These are phyloP conservation scores for Ormosia emarginata DNA, from an alignment of 306 rosid genomes.

Conservation along the genomic window DNA sequence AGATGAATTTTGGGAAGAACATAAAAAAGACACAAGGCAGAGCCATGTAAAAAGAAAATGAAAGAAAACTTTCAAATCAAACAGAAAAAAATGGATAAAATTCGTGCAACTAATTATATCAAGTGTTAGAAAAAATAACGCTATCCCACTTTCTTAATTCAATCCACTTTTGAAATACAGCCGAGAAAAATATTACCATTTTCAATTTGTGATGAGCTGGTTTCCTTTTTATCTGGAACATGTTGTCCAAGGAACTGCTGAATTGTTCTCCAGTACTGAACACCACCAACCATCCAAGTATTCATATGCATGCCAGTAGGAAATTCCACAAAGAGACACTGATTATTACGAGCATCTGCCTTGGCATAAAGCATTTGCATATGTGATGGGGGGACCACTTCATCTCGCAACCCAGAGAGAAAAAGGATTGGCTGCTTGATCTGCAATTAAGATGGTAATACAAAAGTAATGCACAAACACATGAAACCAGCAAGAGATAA, in stretches of 20 bases:
- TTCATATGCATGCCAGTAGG: slow-evolving; percentile 98
- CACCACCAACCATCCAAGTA: slow-evolving; percentile 95
- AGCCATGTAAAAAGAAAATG: not conserved
- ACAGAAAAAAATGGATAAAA: not conserved
- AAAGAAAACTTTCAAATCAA: not conserved
- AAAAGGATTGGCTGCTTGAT: slow-evolving; percentile 94
- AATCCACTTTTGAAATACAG: slow-evolving; percentile 5
- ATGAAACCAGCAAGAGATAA: not conserved
- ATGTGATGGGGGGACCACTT: slow-evolving; percentile 94
- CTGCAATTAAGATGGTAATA: slow-evolving; percentile 42
- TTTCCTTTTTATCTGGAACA: slow-evolving; percentile 48
- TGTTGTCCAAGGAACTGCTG: slow-evolving; percentile 63
- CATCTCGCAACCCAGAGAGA: slow-evolving; percentile 93
- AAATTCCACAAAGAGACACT: slow-evolving; percentile 70
- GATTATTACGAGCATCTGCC: slow-evolving; percentile 83
- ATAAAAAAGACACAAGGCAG: not conserved
- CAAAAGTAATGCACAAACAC: slow-evolving; percentile 8
- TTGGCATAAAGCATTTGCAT: slow-evolving; percentile 89
- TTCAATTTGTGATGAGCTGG: slow-evolving; percentile 42
- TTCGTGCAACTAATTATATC: not conserved
- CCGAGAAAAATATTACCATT: slow-evolving; percentile 28
- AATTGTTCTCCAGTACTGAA: slow-evolving; percentile 79
- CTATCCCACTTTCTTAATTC: slow-evolving; percentile 8
- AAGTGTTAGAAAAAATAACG: not conserved
- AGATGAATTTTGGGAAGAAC: not conserved